A percentile compares a stretch with the other conserved stretches of the same genome.
phyloP scores from a whole-genome alignment of 2,329 filamentous ascomycete species.

The Fusarium illudens region DNA sequence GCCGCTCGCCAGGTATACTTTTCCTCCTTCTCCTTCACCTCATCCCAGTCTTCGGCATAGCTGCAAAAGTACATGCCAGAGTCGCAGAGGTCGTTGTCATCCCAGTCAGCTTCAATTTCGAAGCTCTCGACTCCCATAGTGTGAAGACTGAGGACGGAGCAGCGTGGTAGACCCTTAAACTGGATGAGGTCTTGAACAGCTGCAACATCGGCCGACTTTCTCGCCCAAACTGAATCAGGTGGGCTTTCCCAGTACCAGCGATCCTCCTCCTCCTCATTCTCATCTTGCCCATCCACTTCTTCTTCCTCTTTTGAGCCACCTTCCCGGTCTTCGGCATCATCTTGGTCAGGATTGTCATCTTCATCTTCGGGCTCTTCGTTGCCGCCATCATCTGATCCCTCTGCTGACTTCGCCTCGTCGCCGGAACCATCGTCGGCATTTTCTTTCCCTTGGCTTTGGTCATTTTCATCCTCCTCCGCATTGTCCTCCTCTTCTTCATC shows the following conservation, averaged over 20 bases:
- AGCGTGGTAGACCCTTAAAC: background rate
- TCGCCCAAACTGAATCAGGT: slow-evolving; percentile 16
- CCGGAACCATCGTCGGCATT: background rate
- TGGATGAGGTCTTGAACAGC: background rate
- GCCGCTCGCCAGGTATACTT: background rate
- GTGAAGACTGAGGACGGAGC: background rate
- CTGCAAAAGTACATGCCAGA: slow-evolving; percentile 8
- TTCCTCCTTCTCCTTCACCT: background rate
- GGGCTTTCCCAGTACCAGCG: background rate
- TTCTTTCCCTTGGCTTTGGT: background rate
- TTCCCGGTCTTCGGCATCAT: background rate
- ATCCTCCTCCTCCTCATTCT: background rate
- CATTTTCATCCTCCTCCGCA: background rate
- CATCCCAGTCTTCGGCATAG: background rate
- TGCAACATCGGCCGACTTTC: background rate
- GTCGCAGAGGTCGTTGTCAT: background rate
- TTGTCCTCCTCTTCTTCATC: background rate
- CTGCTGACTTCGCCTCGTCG: background rate
- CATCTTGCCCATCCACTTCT: background rate
- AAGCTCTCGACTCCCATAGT: background rate
- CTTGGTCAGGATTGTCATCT: background rate
- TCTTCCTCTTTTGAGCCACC: background rate
- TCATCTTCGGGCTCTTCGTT: background rate
- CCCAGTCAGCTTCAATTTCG: background rate
- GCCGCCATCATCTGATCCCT: background rate